A percentile compares a stretch with the other conserved stretches of the same genome.
Conservation (phyloP, 129 eudicot species). For the Centrapalus pauciflorus region DNA sequence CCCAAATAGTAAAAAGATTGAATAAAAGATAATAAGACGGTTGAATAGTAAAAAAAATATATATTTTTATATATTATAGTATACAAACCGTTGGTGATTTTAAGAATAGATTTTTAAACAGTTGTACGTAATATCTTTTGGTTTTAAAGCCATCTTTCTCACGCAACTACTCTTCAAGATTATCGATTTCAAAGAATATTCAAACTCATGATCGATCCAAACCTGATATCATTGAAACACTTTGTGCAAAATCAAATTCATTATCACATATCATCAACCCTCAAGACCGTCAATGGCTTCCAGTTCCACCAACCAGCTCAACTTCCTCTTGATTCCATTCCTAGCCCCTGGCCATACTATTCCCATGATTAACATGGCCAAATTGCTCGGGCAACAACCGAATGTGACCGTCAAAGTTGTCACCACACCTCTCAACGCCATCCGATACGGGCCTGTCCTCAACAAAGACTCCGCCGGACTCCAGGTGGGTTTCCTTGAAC, state of each 20-base stretch:
- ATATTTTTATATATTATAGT: too few species aligned
- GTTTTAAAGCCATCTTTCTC: too few species aligned
- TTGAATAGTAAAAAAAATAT: too few species aligned
- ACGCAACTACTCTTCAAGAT: too few species aligned
- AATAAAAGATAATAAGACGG: too few species aligned
- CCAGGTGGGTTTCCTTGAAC: conserved; percentile 14
- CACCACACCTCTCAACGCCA: conserved; percentile 49
- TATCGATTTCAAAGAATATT: neutral
- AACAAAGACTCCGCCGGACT: conserved; percentile 29
- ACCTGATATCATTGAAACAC: too few species aligned
- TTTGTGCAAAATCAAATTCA: too few species aligned
- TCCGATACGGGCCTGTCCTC: conserved; percentile 21
- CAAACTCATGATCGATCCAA: too few species aligned
- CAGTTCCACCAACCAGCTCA: conserved; percentile 12
- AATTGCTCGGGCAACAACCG: conserved; percentile 30
- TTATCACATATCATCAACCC: neutral
- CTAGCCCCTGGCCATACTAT: conserved; percentile 48
- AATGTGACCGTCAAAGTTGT: conserved; percentile 39
- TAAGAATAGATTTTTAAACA: too few species aligned
- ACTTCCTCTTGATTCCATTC: conserved; percentile 46
- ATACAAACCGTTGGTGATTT: too few species aligned
- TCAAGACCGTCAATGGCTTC: neutral
- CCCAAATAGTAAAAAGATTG: too few species aligned
- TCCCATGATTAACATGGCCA: conserved; percentile 51
- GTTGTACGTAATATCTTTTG: too few species aligned